phyloP scores from a whole-genome alignment of 2,329 filamentous ascomycete species.

The Tolypocladium tropicale region DNA sequence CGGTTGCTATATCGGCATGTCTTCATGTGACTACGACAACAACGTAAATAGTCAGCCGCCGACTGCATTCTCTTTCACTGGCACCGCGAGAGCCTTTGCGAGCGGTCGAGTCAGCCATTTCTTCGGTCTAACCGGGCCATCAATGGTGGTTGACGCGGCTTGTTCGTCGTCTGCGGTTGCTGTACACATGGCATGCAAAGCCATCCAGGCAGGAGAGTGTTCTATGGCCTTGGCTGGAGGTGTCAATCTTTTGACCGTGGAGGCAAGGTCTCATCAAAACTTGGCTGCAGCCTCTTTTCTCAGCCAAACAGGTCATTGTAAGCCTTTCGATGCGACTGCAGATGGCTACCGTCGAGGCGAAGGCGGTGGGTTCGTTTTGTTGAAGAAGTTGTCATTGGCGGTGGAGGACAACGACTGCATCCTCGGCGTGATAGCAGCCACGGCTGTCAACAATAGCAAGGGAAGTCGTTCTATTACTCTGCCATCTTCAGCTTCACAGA shows the following conservation, averaged over 20 bases:
- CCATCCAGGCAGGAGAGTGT: slow-evolving; percentile 18
- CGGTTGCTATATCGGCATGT: slow-evolving; percentile 16
- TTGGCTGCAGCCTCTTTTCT: slow-evolving; percentile 12
- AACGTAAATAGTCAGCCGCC: slow-evolving; percentile 13
- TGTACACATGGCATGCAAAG: slow-evolving; percentile 19
- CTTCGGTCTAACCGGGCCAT: slow-evolving; percentile 25
- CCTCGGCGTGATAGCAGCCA: slow-evolving; percentile 28
- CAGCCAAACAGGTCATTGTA: slow-evolving; percentile 15
- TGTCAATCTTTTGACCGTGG: slow-evolving; percentile 23
- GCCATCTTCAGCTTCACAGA: slow-evolving; percentile 15
- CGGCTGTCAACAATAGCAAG: slow-evolving; percentile 21
- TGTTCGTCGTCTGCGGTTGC: slow-evolving; percentile 26
- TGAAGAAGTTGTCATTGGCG: slow-evolving; percentile 39
- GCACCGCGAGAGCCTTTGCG: slow-evolving; percentile 20
- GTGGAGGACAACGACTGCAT: slow-evolving; percentile 39
- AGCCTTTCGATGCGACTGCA: slow-evolving; percentile 15
- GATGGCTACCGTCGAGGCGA: slow-evolving; percentile 44
- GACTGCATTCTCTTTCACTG: slow-evolving; percentile 21
- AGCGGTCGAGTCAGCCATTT: slow-evolving; percentile 21
- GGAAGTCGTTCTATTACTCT: slow-evolving; percentile 11
- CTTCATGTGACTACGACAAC: slow-evolving; percentile 13
- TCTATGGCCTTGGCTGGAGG: slow-evolving; percentile 25
- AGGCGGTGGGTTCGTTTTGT: slow-evolving; percentile 29
- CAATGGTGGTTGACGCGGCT: slow-evolving; percentile 23
- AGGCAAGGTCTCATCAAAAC: slow-evolving; percentile 10